Evolutionary conservation across 352 stramenopile genomes (phyloP), one percentile per base, ranked within the genome.

Genomic region (Aphanomyces euteiches): DNA sequence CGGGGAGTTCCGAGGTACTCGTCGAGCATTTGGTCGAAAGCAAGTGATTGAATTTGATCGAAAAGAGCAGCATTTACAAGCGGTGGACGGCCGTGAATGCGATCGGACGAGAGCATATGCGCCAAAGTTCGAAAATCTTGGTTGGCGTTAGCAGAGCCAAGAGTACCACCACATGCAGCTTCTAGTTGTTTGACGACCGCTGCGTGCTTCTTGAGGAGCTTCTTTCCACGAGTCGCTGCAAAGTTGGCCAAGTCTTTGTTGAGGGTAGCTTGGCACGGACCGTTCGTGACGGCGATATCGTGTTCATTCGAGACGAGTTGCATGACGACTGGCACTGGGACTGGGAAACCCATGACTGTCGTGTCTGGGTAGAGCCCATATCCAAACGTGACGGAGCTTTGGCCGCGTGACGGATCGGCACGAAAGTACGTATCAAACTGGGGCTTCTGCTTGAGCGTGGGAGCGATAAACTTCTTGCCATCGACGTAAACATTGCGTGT

Each of bases 371-470:
- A 93, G 34, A 95, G 70, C 0, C 87, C 87, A 57, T 89, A 90
- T 19, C 82, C 85, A 53, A 93, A 53, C 41, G 83, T 84, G 21
- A 83, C 79, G 2, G 87, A 85, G 65, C 84, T 93, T 68, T 95
- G 87, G 36, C 83, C 82, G 74, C 85, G 90, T 7, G 85, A 84
- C 2, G 87, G 84, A 47, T 95, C 87, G 34, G 87, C 83, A 57
- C 87, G 87, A 66, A 93, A 95, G 69, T 93, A 95, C 47, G 84
- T 80, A 75, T 95, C 82, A 67, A 95, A 92, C 67, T 95, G 87
- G 47, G 84, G 80, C 17, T 82, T 75, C 69, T 86, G 84, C 47
- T 90, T 90, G 37, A 93, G 78, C 38, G 84, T 84, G 48, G 80
- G 78, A 41, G 85, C 83, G 15, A 92, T 73, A 73, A 92, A 93